phyloP scores from a whole-genome alignment of 2,329 filamentous ascomycete genomes.

The Scorias spongiosa region DNA sequence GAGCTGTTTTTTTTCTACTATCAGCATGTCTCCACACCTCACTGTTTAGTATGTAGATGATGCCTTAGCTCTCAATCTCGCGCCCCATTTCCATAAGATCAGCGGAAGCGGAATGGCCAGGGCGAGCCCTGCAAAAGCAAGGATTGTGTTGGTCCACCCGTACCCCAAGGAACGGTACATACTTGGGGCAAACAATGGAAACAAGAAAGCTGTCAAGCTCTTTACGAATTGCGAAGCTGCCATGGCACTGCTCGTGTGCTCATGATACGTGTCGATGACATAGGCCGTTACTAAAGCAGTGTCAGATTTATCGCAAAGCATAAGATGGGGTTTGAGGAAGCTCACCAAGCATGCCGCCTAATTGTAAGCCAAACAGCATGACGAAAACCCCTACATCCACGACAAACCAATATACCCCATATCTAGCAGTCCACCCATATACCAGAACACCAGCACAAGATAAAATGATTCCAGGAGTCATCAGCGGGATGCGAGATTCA shows the following conservation, averaged over 20 bases:
- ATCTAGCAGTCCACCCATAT: constrained; percentile 32
- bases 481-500: constrained; percentile 11
- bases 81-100: constrained; percentile 9
- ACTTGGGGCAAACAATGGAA: constrained; percentile 34
- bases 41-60: background rate
- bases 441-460: constrained; percentile 22
- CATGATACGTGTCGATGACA: constrained; percentile 31
- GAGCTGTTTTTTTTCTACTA: no score
- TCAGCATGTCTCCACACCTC: no score
- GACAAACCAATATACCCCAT: constrained; percentile 23
- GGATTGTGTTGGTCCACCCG: constrained; percentile 23
- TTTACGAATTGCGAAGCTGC: constrained; percentile 32
- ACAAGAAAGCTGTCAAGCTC: constrained; percentile 33
- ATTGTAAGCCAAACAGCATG: constrained; percentile 5
- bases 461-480: constrained; percentile 7
- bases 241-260: constrained; percentile 33
- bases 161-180: constrained; percentile 24
- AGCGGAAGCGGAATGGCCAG: constrained; percentile 8
- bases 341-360: constrained; percentile 2
- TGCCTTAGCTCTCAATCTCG: constrained; percentile 8
- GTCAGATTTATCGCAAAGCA: constrained; percentile 16
- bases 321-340: constrained; percentile 10
- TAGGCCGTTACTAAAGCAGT: constrained; percentile 18
- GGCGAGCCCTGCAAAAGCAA: constrained; percentile 4
- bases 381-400: constrained; percentile 10